Evolutionary conservation across 1,284 basidiomycete species (phyloP).

Genomic region (Trametes pubescens): DNA sequence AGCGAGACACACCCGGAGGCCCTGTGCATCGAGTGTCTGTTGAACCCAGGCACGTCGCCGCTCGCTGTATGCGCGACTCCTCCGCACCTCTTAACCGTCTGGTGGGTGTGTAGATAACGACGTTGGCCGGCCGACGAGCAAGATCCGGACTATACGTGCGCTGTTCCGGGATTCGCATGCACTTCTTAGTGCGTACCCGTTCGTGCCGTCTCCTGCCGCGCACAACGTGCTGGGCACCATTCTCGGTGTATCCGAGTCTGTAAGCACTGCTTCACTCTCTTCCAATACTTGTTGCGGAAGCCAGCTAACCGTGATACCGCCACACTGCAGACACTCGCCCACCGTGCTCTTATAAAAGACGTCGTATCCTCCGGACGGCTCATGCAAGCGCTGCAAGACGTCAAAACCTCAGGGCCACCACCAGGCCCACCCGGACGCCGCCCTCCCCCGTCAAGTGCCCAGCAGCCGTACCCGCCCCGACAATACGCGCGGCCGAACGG

Average conservation of each 20-base stretch:
- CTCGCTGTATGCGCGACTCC: neutral
- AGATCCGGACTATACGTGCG: slow-evolving; percentile 43
- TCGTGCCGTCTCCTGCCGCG: slow-evolving; percentile 20
- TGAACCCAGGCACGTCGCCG: slow-evolving; percentile 46
- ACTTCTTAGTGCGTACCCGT: slow-evolving; percentile 29
- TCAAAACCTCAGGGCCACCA: slow-evolving; percentile 12
- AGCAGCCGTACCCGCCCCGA: slow-evolving; percentile 14
- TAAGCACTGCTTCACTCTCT: neutral
- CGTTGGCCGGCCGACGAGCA: slow-evolving; percentile 47
- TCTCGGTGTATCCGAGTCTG: slow-evolving; percentile 35
- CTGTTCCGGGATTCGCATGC: slow-evolving; percentile 48
- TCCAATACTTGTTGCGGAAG: neutral
- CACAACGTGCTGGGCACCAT: slow-evolving; percentile 39
- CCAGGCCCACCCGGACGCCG: neutral
- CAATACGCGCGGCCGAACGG: neutral
- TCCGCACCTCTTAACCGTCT: neutral
- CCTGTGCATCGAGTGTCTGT: slow-evolving; percentile 53
- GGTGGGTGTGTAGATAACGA: slow-evolving; percentile 44
- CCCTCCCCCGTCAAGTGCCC: slow-evolving; percentile 12
- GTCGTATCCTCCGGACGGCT: slow-evolving; percentile 29
- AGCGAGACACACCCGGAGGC: slow-evolving; percentile 36
- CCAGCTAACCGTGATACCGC: neutral
- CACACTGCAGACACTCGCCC: slow-evolving; percentile 27
- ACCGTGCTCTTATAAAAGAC: slow-evolving; percentile 25
- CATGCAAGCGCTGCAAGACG: slow-evolving; percentile 18